Evolutionary conservation across 352 stramenopile species (phyloP).

Genomic region (Globisporangium uncinulatum): DNA sequence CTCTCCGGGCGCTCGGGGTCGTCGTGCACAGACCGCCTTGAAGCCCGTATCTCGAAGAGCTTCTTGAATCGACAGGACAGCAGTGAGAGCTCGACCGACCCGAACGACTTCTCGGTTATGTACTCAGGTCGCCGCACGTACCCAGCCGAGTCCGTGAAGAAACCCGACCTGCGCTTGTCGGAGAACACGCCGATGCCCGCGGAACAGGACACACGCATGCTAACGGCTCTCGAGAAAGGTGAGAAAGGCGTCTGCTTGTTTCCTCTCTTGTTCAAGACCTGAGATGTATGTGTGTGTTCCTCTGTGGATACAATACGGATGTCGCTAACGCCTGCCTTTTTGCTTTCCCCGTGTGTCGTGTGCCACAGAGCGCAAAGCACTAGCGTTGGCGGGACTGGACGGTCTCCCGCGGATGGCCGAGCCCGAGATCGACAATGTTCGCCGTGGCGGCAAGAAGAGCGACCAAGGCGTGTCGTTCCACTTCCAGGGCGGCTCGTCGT

Average conservation of each 20-base stretch:
- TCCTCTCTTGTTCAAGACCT: not conserved
- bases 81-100: constrained; percentile 17
- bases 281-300: not conserved
- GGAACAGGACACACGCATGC: constrained; percentile 30
- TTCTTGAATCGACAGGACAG: constrained; percentile 31
- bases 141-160: constrained; percentile 49
- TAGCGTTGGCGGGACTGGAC: constrained; percentile 5
- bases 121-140: constrained; percentile 67
- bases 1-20: constrained; percentile 23
- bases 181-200: constrained; percentile 17
- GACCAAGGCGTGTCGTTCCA: constrained; percentile 46
- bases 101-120: constrained; percentile 35
- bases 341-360: not conserved
- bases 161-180: constrained; percentile 37
- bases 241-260: not conserved
- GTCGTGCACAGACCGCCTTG: constrained; percentile 47
- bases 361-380: constrained; percentile 18
- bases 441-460: not conserved
- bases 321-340: not conserved
- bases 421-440: constrained; percentile 16
- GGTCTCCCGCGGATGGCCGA: constrained; percentile 13
- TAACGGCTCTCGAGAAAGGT: constrained; percentile 26
- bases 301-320: too few relatives aligned
- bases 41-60: constrained; percentile 62
- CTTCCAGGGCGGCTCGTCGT: constrained; percentile 33